Evolutionary conservation across 2,329 filamentous ascomycete species (phyloP), one percentile per base, ranked within the genome.

Genomic region (Aureobasidium leucospermi): DNA sequence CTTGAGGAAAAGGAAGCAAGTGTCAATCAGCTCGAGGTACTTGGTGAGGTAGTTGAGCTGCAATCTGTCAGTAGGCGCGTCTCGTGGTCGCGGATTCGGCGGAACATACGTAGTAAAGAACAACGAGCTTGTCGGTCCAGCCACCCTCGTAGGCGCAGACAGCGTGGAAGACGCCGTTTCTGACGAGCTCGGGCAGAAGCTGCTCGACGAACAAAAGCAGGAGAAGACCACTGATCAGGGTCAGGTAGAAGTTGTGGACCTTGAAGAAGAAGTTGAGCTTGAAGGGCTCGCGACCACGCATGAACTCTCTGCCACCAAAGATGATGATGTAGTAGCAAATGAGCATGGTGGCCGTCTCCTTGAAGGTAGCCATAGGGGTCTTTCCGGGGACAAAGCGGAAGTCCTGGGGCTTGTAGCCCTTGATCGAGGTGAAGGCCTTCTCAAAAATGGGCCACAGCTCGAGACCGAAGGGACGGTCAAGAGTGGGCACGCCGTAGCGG

Each of bases 11-110:
- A 97, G 81, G 83, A 97, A 97, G 73, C 93, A 86, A 62, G 93
- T 97, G 76, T 97, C 93, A 68, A 97, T 79, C 66, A 97, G 82
- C 78, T 97, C 93, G 66, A 96, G 84, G 77, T 96, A 97, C 78
- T 97, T 97, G 78, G 92, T 97, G 59, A 96, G 84, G 80, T 97
- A 97, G 81, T 95, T 97, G 73, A 97, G 83, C 92, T 96, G 71
- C n/a, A 9, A 19, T 4, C 5, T 43, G 53, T 63, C 38, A 63
- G 51, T 28, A 57, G 34, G 34, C 31, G 31, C 10, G 13, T 34
- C 59, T 32, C 34, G 34, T 41, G 29, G 34, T 47, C n/a, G 16
- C 16, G 11, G 15, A 43, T 38, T 19, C 38, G 52, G 68, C 81
- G 68, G 82, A 23, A 82, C 91, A 71, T 79, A 97, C 93, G 75